Base-by-base conservation (phyloP, 352 stramenopile species). In the Phytophthora pinifolia region DNA sequence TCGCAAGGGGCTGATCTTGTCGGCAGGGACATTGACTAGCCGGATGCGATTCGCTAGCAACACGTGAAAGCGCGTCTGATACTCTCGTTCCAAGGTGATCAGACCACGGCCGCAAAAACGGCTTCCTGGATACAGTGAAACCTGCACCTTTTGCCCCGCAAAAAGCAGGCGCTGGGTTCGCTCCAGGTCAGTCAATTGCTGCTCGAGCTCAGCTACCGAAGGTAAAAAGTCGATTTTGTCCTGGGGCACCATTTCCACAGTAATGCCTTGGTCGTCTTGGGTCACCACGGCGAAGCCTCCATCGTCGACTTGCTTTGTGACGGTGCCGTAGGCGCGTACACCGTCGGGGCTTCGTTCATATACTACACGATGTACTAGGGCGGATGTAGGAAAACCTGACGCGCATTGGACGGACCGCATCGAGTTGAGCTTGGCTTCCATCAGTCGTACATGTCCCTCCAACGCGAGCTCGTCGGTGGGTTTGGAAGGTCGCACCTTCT, bases 71-170 rank as follows among this genome's bases (percentile, higher is more conserved):
- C 60, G 61, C 14, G 63, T 47, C 51, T 71, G 27, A 38, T 59
- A 33, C 8, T 74, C 65, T 6, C 52, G 49, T 42, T 81, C 81
- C 20, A 85, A 31, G 9, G 78, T 89, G 51, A 92, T 81, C 1
- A 88, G 56, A 0, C 79, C 82, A 13, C 57, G 68, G 5, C 79
- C 79, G 0, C 67, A 85, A 52, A 92, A 89, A 5, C 74, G 74
- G n/a, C 67, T 89, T 6, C 79, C 79, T 0, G 77, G 77, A 54
- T 92, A 88, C 44, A 92, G 32, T 38, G 79, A 86, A 44, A 89
- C 77, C 37, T 89, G 71, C 20, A 92, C 77, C 38, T 84, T 87
- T 31, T 80, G 72, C 3, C 82, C 82, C 4, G 72, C 79, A 58
- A 85, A 92, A 3, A 89, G 56, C 15, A 66, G 46, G 38, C 70